Conservation (phyloP, 2,329 filamentous ascomycete species). For the Lachnellula hyalina region DNA sequence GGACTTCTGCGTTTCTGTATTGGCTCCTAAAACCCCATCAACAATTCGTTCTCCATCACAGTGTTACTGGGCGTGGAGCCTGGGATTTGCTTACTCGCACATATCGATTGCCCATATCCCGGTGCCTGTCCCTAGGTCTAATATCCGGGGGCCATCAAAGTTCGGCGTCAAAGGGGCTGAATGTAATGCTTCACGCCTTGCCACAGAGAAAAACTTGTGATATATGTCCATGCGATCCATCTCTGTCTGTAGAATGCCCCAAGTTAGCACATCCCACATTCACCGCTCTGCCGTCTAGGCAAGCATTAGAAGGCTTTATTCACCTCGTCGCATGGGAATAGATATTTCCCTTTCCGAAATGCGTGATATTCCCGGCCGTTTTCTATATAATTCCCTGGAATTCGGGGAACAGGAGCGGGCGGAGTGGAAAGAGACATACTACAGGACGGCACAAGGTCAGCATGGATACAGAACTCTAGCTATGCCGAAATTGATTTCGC, state of each 20-base stretch:
- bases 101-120: slow-evolving; percentile 90
- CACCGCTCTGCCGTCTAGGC: neutral
- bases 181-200: slow-evolving; percentile 46
- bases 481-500: neutral
- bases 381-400: slow-evolving; percentile 44
- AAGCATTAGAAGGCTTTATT: slow-evolving; percentile 20
- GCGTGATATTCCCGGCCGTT: slow-evolving; percentile 67
- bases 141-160: slow-evolving; percentile 37
- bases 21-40: slow-evolving; percentile 33
- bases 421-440: slow-evolving; percentile 19
- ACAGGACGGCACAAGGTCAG: slow-evolving; percentile 13
- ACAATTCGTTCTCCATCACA: neutral
- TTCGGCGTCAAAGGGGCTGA: slow-evolving; percentile 33
- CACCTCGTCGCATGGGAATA: slow-evolving; percentile 74
- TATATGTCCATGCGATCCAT: slow-evolving; percentile 76
- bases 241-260: slow-evolving; percentile 48
- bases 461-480: neutral
- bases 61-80: neutral
- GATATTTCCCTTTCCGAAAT: slow-evolving; percentile 63
- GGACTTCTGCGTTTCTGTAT: slow-evolving; percentile 53
- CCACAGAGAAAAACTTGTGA: slow-evolving; percentile 69
- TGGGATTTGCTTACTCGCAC: slow-evolving; percentile 55
- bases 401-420: slow-evolving; percentile 7
- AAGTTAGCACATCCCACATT: slow-evolving; percentile 8
- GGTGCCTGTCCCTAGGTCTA: slow-evolving; percentile 77